Evolutionary conservation across 108 stramenopile species (phyloP).

Genomic region (Cylindrotheca fusiformis): DNA sequence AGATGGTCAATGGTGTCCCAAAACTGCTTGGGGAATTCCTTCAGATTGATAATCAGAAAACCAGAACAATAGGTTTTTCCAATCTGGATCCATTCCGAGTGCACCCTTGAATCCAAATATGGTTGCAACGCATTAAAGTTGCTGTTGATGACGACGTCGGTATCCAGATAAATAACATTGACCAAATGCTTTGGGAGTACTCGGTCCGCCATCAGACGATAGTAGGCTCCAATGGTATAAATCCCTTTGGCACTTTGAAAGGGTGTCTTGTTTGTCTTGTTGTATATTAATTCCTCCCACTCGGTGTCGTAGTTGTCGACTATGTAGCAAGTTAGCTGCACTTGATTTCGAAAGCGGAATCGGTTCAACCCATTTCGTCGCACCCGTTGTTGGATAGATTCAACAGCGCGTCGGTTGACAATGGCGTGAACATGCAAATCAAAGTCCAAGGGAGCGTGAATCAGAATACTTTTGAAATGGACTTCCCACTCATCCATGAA

Average conservation of each 20-base stretch:
- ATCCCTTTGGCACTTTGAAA: neutral
- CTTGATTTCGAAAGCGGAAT: neutral
- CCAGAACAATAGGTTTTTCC: slow-evolving; percentile 1
- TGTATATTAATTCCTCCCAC: neutral
- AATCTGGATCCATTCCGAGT: neutral
- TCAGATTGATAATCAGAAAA: slow-evolving; percentile 9
- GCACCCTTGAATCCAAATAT: neutral
- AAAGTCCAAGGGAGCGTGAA: slow-evolving; percentile 2
- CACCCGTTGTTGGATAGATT: neutral
- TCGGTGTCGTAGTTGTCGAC: slow-evolving; percentile 3
- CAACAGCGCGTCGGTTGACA: neutral
- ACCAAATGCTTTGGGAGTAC: neutral
- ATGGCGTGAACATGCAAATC: slow-evolving; percentile 2
- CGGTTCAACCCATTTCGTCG: neutral
- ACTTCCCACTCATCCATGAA: slow-evolving; percentile 16
- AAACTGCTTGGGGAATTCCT: neutral
- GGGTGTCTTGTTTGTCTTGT: neutral
- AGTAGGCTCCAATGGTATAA: slow-evolving; percentile 4
- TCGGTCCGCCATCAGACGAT: neutral
- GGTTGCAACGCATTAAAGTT: neutral
- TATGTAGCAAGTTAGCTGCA: neutral
- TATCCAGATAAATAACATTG: slow-evolving; percentile 8
- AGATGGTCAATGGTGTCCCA: neutral
- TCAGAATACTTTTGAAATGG: slow-evolving; percentile 6
- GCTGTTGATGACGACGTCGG: slow-evolving; percentile 4